A percentile compares a stretch with the other conserved stretches of the same genome.
phyloP scores from a whole-genome alignment of 148 eudicot genomes.

The Amaranthus palmeri region DNA sequence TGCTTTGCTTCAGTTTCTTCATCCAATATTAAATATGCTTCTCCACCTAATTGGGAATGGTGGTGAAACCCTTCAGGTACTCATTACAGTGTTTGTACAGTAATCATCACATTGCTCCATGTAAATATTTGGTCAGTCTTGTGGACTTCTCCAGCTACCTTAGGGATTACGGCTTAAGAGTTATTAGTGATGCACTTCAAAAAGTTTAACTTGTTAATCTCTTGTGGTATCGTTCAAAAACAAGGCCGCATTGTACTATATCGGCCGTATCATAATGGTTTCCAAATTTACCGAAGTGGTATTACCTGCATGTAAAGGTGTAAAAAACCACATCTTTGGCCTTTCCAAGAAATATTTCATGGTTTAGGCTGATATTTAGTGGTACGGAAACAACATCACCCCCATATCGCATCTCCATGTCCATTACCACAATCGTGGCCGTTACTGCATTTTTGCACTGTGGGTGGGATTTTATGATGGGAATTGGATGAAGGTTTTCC shows the following conservation, averaged over 20 bases:
- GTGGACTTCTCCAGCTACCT: not conserved
- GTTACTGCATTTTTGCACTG: no score
- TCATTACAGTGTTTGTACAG: constrained; percentile 2
- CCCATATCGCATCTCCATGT: no score
- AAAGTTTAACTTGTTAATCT: not conserved
- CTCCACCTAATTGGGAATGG: constrained; percentile 99
- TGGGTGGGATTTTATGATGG: no score
- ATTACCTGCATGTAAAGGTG: no score
- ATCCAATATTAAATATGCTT: constrained; percentile 95
- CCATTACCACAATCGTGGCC: no score
- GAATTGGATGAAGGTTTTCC: no score
- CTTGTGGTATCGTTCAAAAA: not conserved
- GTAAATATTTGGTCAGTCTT: not conserved
- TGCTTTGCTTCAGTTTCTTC: constrained; percentile 98
- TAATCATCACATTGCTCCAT: not conserved
- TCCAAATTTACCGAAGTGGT: no score
- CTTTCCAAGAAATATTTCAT: no score
- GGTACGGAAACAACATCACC: no score
- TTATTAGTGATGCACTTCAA: not conserved
- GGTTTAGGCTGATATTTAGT: no score
- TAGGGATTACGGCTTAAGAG: not conserved
- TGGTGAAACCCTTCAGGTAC: constrained; percentile 98
- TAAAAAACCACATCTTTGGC: no score
- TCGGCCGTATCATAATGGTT: no score
- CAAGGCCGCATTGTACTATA: not conserved